phyloP scores from a whole-genome alignment of 169 alveolate genomes.

The Eimeria zaria region DNA sequence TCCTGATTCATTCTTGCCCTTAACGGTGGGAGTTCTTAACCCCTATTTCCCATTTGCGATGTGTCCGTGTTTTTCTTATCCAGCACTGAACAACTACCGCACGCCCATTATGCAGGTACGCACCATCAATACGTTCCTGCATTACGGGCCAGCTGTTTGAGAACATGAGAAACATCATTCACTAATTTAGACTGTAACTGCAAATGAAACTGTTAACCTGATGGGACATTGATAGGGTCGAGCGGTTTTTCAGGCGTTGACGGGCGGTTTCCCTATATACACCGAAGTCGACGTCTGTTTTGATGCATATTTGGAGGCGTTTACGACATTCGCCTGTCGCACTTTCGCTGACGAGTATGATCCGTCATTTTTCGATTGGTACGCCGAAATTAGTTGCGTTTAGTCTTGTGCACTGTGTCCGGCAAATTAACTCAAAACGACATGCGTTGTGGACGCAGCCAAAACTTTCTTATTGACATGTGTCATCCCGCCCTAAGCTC shows the following conservation, averaged over 20 bases:
- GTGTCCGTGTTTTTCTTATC: not conserved
- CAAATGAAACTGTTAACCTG: not conserved
- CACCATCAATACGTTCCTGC: not conserved
- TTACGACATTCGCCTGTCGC: constrained; percentile 15
- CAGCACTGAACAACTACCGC: constrained; percentile 35
- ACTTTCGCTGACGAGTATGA: constrained; percentile 29
- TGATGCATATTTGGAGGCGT: constrained; percentile 74
- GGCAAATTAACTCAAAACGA: not conserved
- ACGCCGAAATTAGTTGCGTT: not conserved
- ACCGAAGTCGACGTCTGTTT: constrained; percentile 75
- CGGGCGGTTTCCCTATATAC: constrained; percentile 75
- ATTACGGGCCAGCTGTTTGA: not conserved
- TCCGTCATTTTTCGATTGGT: constrained; percentile 40
- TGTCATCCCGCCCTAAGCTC: not conserved
- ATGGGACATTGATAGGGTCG: too few relatives aligned
- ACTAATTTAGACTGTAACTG: too few relatives aligned
- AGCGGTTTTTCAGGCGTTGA: constrained; percentile 42
- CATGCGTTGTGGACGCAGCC: constrained; percentile 46
- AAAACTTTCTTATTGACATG: constrained; percentile 58
- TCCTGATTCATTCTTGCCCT: not conserved
- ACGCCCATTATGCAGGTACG: constrained; percentile 56
- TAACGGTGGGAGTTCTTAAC: too few relatives aligned
- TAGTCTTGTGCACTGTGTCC: not conserved
- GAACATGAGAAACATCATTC: not conserved
- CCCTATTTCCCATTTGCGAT: not conserved